Evolutionary conservation across 495 filamentous ascomycete genomes (phyloP).

Genomic region (Lasiosphaeria miniovina): DNA sequence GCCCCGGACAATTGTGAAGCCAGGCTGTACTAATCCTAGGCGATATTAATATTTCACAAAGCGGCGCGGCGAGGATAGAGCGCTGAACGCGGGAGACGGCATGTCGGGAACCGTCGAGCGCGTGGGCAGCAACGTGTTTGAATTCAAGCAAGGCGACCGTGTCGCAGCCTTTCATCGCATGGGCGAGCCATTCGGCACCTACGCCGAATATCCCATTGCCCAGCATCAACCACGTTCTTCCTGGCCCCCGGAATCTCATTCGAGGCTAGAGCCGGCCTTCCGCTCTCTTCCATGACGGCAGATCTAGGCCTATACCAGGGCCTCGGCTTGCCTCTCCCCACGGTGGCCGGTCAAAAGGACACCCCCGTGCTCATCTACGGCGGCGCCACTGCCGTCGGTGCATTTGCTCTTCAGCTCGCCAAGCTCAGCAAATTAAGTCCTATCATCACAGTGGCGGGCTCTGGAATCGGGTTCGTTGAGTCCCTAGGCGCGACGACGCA

Average conservation of each 20-base stretch:
- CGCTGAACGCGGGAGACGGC: constrained; percentile 40
- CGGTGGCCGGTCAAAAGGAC: constrained; percentile 14
- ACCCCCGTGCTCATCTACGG: constrained; percentile 39
- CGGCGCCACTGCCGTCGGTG: constrained; percentile 37
- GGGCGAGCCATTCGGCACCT: constrained; percentile 28
- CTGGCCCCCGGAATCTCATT: constrained; percentile 39
- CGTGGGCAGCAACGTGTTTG: constrained; percentile 37
- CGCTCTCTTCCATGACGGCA: constrained; percentile 41
- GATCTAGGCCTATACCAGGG: constrained; percentile 36
- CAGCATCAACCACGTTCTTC: constrained; percentile 37
- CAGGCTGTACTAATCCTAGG: neutral
- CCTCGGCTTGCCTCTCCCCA: constrained; percentile 28
- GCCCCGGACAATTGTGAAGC: neutral
- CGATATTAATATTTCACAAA: constrained; percentile 2
- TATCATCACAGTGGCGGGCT: constrained; percentile 39
- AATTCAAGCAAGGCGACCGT: constrained; percentile 43
- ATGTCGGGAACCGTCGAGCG: constrained; percentile 39
- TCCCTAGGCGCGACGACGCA: constrained; percentile 31
- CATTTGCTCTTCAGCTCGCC: constrained; percentile 41
- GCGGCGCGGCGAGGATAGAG: neutral
- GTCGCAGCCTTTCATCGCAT: constrained; percentile 41
- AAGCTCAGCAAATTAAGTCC: constrained; percentile 37
- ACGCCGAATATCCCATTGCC: constrained; percentile 42
- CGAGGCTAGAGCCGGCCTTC: constrained; percentile 43
- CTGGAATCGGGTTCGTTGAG: constrained; percentile 33